A percentile compares a stretch with the other conserved stretches of the same genome.
Conservation (phyloP, 345 rosid species). For the Boechera retrofracta region DNA sequence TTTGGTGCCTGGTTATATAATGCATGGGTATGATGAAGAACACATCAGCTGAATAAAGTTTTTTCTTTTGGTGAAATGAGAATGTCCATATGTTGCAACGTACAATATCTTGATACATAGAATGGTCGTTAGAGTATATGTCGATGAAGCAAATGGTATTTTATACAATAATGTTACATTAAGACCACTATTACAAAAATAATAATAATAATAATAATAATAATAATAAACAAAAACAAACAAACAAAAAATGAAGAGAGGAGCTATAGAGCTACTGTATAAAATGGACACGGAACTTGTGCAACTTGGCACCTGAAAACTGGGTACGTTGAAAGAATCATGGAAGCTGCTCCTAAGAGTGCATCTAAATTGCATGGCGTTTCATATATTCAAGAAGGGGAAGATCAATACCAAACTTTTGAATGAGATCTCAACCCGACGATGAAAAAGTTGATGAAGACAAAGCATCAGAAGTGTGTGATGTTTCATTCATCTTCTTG, state of each 20-base stretch:
- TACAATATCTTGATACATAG: neutral
- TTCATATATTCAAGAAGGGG: conserved; percentile 32
- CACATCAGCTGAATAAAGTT: neutral
- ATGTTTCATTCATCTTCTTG: conserved; percentile 39
- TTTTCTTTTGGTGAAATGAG: neutral
- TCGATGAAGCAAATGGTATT: neutral
- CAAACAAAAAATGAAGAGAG: conserved; percentile 36
- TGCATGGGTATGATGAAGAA: neutral
- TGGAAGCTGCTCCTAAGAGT: conserved; percentile 54
- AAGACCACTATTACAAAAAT: conserved; percentile 15
- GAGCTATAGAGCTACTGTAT: conserved; percentile 34
- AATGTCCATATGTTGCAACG: neutral
- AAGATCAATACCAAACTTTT: conserved; percentile 37
- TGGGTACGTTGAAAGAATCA: conserved; percentile 53
- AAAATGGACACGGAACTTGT: conserved; percentile 38
- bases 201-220: neutral
- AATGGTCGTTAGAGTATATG: neutral
- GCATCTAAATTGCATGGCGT: conserved; percentile 45
- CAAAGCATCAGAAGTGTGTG: conserved; percentile 1
- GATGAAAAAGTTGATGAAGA: conserved; percentile 39
- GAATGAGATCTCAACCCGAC: conserved; percentile 25
- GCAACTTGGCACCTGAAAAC: conserved; percentile 40
- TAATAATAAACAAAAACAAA: conserved; percentile 13
- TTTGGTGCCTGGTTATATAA: neutral
- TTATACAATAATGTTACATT: conserved; percentile 61